A percentile compares a stretch with the other conserved stretches of the same genome.
These are phyloP conservation scores for Pleurozium schreberi DNA, from an alignment of 225 moss, liverwort and hornwort genomes.

Conservation along the genomic window DNA sequence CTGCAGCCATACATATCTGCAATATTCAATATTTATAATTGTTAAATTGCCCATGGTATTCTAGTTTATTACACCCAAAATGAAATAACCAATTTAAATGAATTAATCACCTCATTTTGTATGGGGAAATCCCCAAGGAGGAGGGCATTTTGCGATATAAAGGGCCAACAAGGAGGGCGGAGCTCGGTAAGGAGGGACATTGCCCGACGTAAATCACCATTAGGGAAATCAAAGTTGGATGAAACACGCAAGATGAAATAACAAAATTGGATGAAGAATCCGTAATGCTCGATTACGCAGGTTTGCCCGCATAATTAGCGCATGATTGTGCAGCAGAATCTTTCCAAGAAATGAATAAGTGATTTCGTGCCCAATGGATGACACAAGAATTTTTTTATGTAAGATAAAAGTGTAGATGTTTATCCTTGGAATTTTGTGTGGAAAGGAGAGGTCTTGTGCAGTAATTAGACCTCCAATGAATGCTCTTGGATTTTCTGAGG, in stretches of 20 bases:
- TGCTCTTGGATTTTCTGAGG: background rate
- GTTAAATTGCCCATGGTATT: background rate
- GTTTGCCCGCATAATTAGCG: too few species aligned
- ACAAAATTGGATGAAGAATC: too few species aligned
- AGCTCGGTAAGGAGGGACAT: too few species aligned
- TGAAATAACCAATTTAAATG: background rate
- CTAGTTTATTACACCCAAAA: background rate
- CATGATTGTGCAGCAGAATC: too few species aligned
- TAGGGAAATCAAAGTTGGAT: too few species aligned
- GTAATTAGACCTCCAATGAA: background rate
- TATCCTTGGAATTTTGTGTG: background rate
- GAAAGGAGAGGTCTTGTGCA: background rate
- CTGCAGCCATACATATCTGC: conserved; percentile 68
- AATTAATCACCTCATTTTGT: background rate
- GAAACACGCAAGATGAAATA: too few species aligned
- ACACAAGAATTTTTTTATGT: background rate
- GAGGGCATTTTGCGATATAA: too few species aligned
- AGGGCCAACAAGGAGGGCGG: too few species aligned
- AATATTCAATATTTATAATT: background rate
- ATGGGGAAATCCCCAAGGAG: too few species aligned
- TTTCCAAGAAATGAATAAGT: too few species aligned
- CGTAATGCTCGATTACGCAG: too few species aligned
- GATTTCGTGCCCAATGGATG: rapidly evolving
- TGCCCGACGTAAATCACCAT: too few species aligned
- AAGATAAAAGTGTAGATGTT: background rate